Conservation (phyloP, 768 basidiomycete species). For the Postia placenta region DNA sequence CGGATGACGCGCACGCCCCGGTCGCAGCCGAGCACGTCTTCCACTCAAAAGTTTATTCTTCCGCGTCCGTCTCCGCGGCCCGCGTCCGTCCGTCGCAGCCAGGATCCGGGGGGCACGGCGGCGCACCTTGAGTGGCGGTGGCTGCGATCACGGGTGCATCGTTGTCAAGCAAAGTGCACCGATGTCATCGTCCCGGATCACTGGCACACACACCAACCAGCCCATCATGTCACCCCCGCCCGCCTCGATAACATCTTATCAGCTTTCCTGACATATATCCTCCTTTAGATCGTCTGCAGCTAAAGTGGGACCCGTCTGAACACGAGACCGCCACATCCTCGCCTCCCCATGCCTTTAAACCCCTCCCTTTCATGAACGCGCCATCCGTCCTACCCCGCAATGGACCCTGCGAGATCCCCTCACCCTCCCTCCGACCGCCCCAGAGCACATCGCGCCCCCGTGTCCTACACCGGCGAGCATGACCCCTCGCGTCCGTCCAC, state of each 20-base stretch:
- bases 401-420: conserved; percentile 34
- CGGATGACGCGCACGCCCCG: conserved; percentile 5
- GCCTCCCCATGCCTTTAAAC: conserved; percentile 8
- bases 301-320: conserved; percentile 17
- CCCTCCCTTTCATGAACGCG: background rate
- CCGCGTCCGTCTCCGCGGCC: conserved; percentile 1
- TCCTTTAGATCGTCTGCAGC: conserved; percentile 18
- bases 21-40: conserved; percentile 7
- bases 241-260: conserved; percentile 26
- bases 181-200: conserved; percentile 17
- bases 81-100: background rate
- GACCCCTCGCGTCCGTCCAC: background rate
- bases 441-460: conserved; percentile 16
- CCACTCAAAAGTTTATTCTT: conserved; percentile 20
- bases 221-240: conserved; percentile 12
- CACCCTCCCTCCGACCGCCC: conserved; percentile 24
- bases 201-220: conserved; percentile 13
- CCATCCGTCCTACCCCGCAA: conserved; percentile 8
- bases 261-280: conserved; percentile 16
- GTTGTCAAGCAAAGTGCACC: conserved; percentile 18
- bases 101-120: too few species aligned
- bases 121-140: background rate
- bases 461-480: conserved; percentile 19
- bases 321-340: conserved; percentile 17
- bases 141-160: conserved; percentile 16